A percentile compares a stretch with the other conserved stretches of the same genome.
Evolutionary conservation across 768 basidiomycete species (phyloP).

Genomic region (Saitozyma sp.): DNA sequence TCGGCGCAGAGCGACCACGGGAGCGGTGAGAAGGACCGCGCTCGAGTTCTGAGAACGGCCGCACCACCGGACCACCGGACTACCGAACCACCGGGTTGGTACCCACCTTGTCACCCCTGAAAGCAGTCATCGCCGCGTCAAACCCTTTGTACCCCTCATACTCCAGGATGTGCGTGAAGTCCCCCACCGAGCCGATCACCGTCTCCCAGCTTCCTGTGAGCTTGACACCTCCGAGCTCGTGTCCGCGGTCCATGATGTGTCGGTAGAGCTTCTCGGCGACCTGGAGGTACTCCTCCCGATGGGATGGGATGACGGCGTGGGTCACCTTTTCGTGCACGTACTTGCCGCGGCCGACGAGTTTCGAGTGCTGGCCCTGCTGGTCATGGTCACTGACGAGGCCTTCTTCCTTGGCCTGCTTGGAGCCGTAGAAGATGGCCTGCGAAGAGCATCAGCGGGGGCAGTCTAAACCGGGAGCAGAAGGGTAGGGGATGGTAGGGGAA

Average conservation of each 20-base stretch:
- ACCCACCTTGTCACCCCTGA: constrained; percentile 68
- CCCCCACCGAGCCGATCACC: constrained; percentile 76
- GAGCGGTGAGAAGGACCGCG: too few species aligned
- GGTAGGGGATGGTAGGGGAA: too few species aligned
- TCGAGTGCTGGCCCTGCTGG: constrained; percentile 77
- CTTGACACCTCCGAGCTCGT: constrained; percentile 66
- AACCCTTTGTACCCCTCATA: constrained; percentile 91
- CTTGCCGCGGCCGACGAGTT: constrained; percentile 86
- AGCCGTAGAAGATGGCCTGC: constrained; percentile 76
- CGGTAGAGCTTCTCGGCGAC: constrained; percentile 85
- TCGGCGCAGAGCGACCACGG: too few species aligned
- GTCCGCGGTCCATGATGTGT: constrained; percentile 68
- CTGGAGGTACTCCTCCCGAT: constrained; percentile 77
- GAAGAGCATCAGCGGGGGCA: background rate
- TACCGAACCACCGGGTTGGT: too few species aligned
- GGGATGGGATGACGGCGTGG: constrained; percentile 81
- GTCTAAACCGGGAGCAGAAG: background rate
- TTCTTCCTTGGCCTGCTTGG: constrained; percentile 78
- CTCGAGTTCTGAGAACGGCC: too few species aligned
- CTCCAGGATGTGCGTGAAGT: constrained; percentile 69
- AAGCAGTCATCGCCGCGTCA: constrained; percentile 69
- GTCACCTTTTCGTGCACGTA: constrained; percentile 58
- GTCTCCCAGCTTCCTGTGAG: constrained; percentile 94
- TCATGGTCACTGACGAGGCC: constrained; percentile 53
- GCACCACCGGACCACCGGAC: too few species aligned